Evolutionary conservation across 1,284 basidiomycete species (phyloP).

Genomic region (Caloboletus inedulis): DNA sequence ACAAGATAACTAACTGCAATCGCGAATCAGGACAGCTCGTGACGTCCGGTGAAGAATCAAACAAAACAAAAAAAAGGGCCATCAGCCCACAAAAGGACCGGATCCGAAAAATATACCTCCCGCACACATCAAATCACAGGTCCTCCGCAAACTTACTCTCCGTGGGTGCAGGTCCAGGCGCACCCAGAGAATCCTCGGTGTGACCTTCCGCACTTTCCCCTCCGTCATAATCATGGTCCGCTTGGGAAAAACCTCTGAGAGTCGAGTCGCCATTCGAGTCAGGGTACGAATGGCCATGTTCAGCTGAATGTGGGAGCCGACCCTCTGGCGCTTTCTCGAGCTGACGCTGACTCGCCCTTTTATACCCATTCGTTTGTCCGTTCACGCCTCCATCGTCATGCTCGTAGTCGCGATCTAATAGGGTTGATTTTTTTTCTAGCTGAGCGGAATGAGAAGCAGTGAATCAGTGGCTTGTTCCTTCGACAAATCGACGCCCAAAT

Average conservation of each 20-base stretch:
- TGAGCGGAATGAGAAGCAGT: constrained; percentile 29
- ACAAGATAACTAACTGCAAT: neutral
- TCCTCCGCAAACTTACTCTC: constrained; percentile 43
- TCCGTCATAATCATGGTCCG: constrained; percentile 14
- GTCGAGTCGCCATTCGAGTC: constrained; percentile 22
- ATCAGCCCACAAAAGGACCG: neutral
- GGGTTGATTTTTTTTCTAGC: constrained; percentile 38
- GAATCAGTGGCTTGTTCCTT: constrained; percentile 8
- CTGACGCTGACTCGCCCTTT: constrained; percentile 56
- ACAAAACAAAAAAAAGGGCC: neutral
- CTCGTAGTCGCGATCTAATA: constrained; percentile 13
- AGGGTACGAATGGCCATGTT: constrained; percentile 16
- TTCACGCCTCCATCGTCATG: neutral
- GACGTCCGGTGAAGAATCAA: neutral
- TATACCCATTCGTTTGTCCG: constrained; percentile 35
- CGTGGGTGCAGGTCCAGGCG: constrained; percentile 37
- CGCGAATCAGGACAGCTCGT: neutral
- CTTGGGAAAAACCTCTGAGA: constrained; percentile 13
- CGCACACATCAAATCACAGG: constrained; percentile 6
- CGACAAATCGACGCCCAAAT: neutral
- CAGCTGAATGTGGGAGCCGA: constrained; percentile 36
- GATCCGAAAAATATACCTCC: neutral
- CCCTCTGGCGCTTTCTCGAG: constrained; percentile 71
- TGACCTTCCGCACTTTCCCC: constrained; percentile 4
- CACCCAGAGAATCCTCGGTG: constrained; percentile 18